Percentiles rank a stretch among this genome's conserved stretches.
Conservation (phyloP, 371 early-diverging fungal genomes). For the Syncephalis plumigaleata region DNA sequence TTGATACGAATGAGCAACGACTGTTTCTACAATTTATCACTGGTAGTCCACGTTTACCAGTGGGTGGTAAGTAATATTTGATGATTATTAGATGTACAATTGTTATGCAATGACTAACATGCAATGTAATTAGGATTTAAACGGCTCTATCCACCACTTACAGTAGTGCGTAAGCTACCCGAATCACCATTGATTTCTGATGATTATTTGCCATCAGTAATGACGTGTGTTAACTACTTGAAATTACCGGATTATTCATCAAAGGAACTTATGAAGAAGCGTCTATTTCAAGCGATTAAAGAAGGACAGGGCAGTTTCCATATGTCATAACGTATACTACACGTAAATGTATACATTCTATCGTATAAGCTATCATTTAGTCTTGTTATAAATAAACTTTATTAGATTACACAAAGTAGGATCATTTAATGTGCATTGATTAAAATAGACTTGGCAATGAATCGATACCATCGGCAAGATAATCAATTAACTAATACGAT, state of each 20-base stretch:
- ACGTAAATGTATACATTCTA: not conserved
- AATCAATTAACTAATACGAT: too few species aligned
- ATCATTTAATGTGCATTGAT: too few species aligned
- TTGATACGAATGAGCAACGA: constrained; percentile 41
- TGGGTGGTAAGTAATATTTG: constrained; percentile 24
- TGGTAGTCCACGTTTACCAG: constrained; percentile 79
- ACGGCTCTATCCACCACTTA: constrained; percentile 63
- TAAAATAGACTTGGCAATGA: too few species aligned
- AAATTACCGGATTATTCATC: constrained; percentile 79
- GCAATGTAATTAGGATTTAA: constrained; percentile 39
- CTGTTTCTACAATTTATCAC: constrained; percentile 80
- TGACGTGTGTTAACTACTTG: constrained; percentile 92
- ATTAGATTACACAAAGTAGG: too few species aligned
- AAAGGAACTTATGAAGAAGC: constrained; percentile 39
- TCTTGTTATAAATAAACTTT: too few species aligned
- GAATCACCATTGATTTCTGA: constrained; percentile 50
- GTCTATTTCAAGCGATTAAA: constrained; percentile 50
- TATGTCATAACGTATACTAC: constrained; percentile 27
- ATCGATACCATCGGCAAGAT: too few species aligned
- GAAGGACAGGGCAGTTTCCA: constrained; percentile 83
- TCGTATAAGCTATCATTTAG: not conserved
- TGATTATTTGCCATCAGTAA: constrained; percentile 80
- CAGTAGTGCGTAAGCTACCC: constrained; percentile 65
- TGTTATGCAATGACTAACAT: not conserved
- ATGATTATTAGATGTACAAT: not conserved